Evolutionary conservation across 176 grass and related monocot species (phyloP), one percentile per base, ranked within the genome.

Genomic region (Phyllostachys edulis): DNA sequence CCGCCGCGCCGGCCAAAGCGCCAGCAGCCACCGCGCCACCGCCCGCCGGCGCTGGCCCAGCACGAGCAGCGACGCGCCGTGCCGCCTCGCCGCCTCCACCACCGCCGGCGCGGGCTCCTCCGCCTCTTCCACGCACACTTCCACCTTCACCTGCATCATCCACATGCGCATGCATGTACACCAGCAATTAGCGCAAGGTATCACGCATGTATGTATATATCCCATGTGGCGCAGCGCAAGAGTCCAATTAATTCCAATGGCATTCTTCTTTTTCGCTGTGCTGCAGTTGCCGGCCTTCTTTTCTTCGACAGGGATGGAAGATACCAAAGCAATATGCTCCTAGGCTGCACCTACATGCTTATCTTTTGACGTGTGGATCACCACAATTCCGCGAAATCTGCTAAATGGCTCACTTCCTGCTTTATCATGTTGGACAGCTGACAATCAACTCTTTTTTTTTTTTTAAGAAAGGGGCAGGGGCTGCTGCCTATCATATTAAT

Each of bases 81-180:
- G 89, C 42, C 81, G 88, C 75, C 82, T 73, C 7, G 89, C 94
- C 18, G 77, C 94, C 34, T 91, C 94, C 66, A 97, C 84, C 63
- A 94, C 88, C 50, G 89, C 70, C 47, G 94, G 85, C 60, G 89
- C 89, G 37, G 63, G 82, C 75, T 94, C 89, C 47, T 65, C 78
- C 63, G 84, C 91, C 84, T 97, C 89, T 49, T 73, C 70, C 56
- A 86, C 68, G 71, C 80, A 91, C 20, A 83, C 38, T 75, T 89
- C 83, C 72, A 94, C 89, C 81, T 84, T 87, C 61, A 92, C 83
- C 87, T 90, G 78, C 73, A 67, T 55, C 11, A 32, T 20, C n/a
- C 63, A 24, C 36, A 1, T n/a, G 46, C 32, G 8, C 42, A 34
- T 65, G 62, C 69, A 34, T 65, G 13, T 77, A 27, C n/a, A 44